These are phyloP conservation scores for Cutaneotrichosporon sp. DNA, from an alignment of 1,284 basidiomycete genomes.

Conservation along the genomic window DNA sequence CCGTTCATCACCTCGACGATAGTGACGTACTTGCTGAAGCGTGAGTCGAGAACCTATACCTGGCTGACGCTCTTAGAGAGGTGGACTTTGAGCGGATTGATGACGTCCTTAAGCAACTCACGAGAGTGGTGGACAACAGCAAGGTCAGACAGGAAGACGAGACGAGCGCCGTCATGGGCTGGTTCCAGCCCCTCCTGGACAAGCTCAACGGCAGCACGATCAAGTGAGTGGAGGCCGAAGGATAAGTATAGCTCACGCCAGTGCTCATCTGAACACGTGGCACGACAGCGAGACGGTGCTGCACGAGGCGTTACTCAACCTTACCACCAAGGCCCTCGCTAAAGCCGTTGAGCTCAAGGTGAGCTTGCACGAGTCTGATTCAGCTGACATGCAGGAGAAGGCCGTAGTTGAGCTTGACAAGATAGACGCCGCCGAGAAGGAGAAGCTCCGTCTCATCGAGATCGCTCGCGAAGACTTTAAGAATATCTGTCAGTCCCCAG, in stretches of 20 bases:
- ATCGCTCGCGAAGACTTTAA: conserved; percentile 21
- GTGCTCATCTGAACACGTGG: conserved; percentile 2
- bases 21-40: not conserved
- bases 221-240: not conserved
- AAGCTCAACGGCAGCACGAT: conserved; percentile 5
- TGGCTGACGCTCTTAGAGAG: not conserved
- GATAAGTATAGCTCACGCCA: not conserved
- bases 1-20: not conserved
- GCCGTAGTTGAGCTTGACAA: conserved; percentile 6
- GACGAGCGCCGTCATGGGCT: not conserved
- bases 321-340: not conserved
- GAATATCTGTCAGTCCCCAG: conserved; percentile 18
- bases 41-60: not conserved
- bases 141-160: not conserved
- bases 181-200: not conserved
- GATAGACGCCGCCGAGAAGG: conserved; percentile 14
- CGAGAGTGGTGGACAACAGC: not conserved
- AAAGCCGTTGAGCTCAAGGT: not conserved
- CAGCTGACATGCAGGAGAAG: conserved; percentile 5
- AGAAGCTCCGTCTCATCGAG: conserved; percentile 12
- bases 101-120: not conserved
- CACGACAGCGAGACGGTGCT: not conserved
- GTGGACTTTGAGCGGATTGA: not conserved
- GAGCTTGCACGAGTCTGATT: not conserved
- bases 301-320: not conserved